Evolutionary conservation across 2,329 filamentous ascomycete species (phyloP).

Genomic region (Cercospora sesami): DNA sequence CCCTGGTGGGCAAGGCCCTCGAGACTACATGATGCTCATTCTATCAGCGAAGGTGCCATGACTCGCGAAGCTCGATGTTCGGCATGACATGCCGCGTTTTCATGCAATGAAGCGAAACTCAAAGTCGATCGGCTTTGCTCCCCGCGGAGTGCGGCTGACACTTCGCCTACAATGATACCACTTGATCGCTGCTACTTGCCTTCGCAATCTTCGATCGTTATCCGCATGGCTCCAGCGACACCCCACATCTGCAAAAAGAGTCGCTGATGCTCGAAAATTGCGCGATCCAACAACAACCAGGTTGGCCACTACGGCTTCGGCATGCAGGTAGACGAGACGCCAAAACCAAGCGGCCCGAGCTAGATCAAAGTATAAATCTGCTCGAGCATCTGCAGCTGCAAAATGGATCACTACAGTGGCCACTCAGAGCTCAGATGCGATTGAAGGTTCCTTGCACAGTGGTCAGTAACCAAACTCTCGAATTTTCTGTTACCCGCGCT

Average conservation of each 20-base stretch:
- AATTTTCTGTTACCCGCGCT: constrained; percentile 1
- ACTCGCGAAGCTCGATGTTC: constrained; percentile 6
- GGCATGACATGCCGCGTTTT: constrained; percentile 14
- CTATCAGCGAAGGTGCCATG: neutral
- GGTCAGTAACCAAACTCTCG: neutral
- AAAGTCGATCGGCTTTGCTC: neutral
- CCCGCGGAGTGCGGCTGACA: neutral
- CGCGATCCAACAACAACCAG: constrained; percentile 1
- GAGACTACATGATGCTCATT: constrained; percentile 20
- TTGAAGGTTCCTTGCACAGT: neutral
- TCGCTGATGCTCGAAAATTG: neutral
- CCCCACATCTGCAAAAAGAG: neutral
- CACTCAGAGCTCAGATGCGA: constrained; percentile 2
- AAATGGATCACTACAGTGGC: constrained; percentile 1
- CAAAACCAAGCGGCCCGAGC: constrained; percentile 5
- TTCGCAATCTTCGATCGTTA: neutral
- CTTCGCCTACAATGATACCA: neutral
- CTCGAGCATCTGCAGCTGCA: constrained; percentile 6
- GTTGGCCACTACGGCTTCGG: constrained; percentile 11
- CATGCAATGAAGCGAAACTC: constrained; percentile 21
- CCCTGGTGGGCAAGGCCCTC: constrained; percentile 66
- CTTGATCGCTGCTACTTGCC: neutral
- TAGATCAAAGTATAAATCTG: neutral
- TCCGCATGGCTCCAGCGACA: too few relatives aligned
- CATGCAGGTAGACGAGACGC: constrained; percentile 13